phyloP scores from a whole-genome alignment of 2,329 filamentous ascomycete genomes.

The Pestalotiopsis fici region DNA sequence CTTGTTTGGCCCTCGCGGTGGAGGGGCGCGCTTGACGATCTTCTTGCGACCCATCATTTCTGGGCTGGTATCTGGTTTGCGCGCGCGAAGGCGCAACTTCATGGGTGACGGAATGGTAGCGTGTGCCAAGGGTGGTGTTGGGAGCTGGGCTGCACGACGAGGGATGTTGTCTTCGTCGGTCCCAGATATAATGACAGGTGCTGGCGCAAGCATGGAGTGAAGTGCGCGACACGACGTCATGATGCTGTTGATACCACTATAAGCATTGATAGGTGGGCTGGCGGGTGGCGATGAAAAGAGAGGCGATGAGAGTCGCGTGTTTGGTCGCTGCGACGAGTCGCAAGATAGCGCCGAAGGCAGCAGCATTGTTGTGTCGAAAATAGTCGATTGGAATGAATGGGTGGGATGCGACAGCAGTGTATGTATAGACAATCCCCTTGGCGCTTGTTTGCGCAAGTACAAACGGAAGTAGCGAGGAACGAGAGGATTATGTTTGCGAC shows the following conservation, averaged over 20 bases:
- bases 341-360: constrained; percentile 60
- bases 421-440: background rate
- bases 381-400: background rate
- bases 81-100: constrained; percentile 57
- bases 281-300: constrained; percentile 62
- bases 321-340: constrained; percentile 51
- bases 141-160: constrained; percentile 41
- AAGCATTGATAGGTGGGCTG: constrained; percentile 51
- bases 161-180: constrained; percentile 15
- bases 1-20: constrained; percentile 53
- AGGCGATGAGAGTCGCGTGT: constrained; percentile 46
- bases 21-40: constrained; percentile 50
- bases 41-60: constrained; percentile 39
- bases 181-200: constrained; percentile 23
- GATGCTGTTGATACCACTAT: constrained; percentile 53
- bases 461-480: background rate
- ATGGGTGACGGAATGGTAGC: constrained; percentile 41
- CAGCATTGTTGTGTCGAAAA: constrained; percentile 45
- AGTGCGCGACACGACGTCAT: constrained; percentile 62
- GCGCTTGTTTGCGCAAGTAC: background rate
- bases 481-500: background rate
- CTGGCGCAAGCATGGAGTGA: constrained; percentile 55
- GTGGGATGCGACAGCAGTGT: background rate
- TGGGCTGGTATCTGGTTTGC: constrained; percentile 33
- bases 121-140: constrained; percentile 57